Base-by-base conservation (phyloP, 2,329 filamentous ascomycete species). In the Fusarium sp. region DNA sequence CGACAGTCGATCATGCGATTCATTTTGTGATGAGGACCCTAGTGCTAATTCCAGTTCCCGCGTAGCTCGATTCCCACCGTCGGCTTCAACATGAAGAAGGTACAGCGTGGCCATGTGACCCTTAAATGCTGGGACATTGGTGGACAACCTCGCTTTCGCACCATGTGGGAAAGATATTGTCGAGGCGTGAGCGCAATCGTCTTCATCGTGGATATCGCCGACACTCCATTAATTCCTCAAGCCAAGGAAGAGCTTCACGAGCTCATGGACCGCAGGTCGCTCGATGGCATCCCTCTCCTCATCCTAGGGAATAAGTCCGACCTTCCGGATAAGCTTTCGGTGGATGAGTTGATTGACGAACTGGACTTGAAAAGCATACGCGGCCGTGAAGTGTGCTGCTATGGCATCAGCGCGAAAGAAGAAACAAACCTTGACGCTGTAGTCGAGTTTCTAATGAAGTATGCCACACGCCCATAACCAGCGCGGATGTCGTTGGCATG, bases 141-240 rank as follows among this genome's bases (percentile, higher is more conserved):
- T 69, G 95, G 95, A 49, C 95, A 99, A 79, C 94, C 95, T 70
- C 87, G 94, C 66, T 99, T 98, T 80, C 91, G 95, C 72, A 91
- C 92, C 69, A 99, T 99, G 95, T 99, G 95, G 95, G 95, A 99
- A 82, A 85, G 95, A 73, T 99, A 99, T 77, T 98, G 95, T 79
- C 92, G 93, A 64, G 95, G 93, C 48, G 95, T 98, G 68, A 97
- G 96, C 79, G 94, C 94, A 69, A 97, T 99, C 69, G 91, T 99
- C 66, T 99, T 97, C 79, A 97, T 99, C 75, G 93, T 98, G 72
- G 95, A 99, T 76, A 96, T 96, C 65, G 93, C 94, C 68, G 95
- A 99, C 77, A 83, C 84, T 63, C 85, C 87, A 49, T 86, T 92
- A 53, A 83, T 98, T 56, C 89, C 92, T 9, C 86, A 92, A 61